phyloP scores from a whole-genome alignment of 257 asterid species.

The Capsicum rhomboideum region DNA sequence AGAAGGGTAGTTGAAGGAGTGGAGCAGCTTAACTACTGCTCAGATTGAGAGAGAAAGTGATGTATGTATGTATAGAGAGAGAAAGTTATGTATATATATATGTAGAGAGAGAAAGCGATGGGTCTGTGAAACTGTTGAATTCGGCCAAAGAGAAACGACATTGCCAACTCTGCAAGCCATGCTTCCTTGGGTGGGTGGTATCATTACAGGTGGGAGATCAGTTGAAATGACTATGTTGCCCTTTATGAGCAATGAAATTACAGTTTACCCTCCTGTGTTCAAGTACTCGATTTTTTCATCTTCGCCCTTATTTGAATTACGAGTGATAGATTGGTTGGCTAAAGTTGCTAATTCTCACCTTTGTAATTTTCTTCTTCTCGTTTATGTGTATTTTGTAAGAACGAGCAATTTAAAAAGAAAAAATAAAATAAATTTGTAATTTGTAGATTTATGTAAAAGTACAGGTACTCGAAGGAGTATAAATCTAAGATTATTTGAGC shows the following conservation, averaged over 20 bases:
- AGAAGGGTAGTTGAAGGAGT: constrained; percentile 35
- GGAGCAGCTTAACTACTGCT: constrained; percentile 34
- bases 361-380: no score
- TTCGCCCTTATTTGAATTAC: not conserved
- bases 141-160: constrained; percentile 9
- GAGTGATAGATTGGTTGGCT: not conserved
- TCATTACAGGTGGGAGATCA: not conserved
- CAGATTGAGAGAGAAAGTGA: constrained; percentile 1
- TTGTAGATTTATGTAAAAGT: not conserved
- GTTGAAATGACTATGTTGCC: not conserved
- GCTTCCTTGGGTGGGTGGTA: constrained; percentile 13
- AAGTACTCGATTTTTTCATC: not conserved
- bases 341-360: no score
- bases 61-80: not conserved
- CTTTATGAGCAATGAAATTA: not conserved
- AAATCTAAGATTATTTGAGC: not conserved
- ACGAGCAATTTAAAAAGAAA: not conserved
- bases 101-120: constrained; percentile 12
- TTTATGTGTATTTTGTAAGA: no score
- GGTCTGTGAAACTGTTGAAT: not conserved
- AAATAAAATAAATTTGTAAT: not conserved
- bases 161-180: constrained; percentile 93
- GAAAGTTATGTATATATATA: constrained; percentile 4
- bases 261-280: not conserved
- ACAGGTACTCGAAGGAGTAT: not conserved